A percentile compares a stretch with the other conserved stretches of the same genome.
Evolutionary conservation across 176 grass and related monocot species (phyloP).

Genomic region (Pontederia crassipes): DNA sequence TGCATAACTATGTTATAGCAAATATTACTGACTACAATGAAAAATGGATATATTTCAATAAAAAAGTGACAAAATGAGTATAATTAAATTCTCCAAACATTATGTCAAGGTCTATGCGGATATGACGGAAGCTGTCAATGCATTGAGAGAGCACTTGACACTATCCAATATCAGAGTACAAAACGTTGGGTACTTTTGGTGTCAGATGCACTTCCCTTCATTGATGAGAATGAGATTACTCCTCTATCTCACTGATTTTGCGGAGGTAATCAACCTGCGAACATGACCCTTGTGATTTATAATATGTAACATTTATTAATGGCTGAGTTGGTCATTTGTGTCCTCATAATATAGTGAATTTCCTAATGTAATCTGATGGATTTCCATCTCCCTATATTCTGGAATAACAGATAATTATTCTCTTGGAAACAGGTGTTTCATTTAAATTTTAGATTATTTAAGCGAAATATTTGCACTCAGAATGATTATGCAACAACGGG

Average conservation of each 20-base stretch:
- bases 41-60: no score
- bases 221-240: conserved; percentile 46
- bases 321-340: no score
- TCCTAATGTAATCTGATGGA: no score
- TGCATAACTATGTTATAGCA: no score
- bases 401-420: no score
- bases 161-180: conserved; percentile 21
- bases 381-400: no score
- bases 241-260: conserved; percentile 55
- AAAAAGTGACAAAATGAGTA: no score
- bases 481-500: conserved; percentile 39
- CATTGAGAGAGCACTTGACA: conserved; percentile 59
- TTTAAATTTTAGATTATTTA: conserved; percentile 72
- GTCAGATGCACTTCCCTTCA: conserved; percentile 72
- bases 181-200: conserved; percentile 51
- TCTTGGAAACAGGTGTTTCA: conserved; percentile 37
- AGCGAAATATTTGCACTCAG: conserved; percentile 22
- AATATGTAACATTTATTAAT: no score
- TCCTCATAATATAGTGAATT: no score
- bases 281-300: no score
- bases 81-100: conserved; percentile 16
- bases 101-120: conserved; percentile 50
- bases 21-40: no score
- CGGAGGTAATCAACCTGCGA: conserved; percentile 40
- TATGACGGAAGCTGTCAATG: conserved; percentile 67